A percentile compares a stretch with the other conserved stretches of the same genome.
Conservation (phyloP, 202 grass and related monocot species). For the Musa balbisiana region DNA sequence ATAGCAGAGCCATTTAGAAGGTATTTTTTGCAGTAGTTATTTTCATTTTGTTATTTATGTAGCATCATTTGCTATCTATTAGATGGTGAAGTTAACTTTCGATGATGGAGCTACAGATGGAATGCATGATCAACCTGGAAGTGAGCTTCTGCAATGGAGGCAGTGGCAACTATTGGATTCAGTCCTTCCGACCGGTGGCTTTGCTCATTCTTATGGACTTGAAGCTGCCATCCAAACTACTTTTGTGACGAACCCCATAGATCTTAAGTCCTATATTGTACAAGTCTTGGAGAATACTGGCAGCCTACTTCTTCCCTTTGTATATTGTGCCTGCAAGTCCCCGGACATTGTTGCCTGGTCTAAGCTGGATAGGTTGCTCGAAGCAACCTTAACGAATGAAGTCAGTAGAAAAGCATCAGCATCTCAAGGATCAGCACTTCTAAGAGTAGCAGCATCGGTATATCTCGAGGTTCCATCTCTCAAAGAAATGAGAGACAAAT, state of each 20-base stretch:
- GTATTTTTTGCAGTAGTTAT: not conserved
- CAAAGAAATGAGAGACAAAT: slow-evolving; percentile 40
- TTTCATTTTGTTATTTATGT: not conserved
- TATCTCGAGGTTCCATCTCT: slow-evolving; percentile 48
- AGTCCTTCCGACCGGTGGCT: slow-evolving; percentile 68
- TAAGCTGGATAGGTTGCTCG: slow-evolving; percentile 60
- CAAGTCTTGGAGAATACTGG: slow-evolving; percentile 63
- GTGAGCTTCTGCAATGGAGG: slow-evolving; percentile 40
- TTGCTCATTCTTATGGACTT: slow-evolving; percentile 76
- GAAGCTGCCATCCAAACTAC: slow-evolving; percentile 60
- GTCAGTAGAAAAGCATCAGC: slow-evolving; percentile 56
- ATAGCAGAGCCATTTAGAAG: not conserved
- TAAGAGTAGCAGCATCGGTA: slow-evolving; percentile 60
- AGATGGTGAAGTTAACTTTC: not conserved
- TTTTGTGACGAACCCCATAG: slow-evolving; percentile 40
- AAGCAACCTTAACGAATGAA: slow-evolving; percentile 81
- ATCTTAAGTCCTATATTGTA: slow-evolving; percentile 48
- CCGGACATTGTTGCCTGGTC: slow-evolving; percentile 39
- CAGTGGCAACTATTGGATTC: slow-evolving; percentile 88
- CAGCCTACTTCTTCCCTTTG: slow-evolving; percentile 64
- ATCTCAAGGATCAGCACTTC: slow-evolving; percentile 63
- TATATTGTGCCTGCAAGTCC: slow-evolving; percentile 43
- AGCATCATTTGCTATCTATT: not conserved
- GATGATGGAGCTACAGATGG: slow-evolving; percentile 13
- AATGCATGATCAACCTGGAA: not conserved